phyloP scores from a whole-genome alignment of 768 basidiomycete species.

The Rhodocollybia butyracea region DNA sequence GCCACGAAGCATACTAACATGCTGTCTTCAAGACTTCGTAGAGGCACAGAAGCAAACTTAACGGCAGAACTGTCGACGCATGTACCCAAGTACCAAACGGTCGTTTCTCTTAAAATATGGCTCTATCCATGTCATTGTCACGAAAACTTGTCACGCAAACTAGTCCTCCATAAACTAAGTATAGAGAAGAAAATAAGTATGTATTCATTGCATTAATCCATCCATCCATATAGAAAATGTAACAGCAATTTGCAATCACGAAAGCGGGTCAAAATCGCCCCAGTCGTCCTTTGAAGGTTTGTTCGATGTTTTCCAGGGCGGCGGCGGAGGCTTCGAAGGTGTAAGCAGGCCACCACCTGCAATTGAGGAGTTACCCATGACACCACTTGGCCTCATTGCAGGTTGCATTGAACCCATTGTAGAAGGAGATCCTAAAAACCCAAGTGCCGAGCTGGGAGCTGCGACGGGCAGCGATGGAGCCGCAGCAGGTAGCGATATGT shows the following conservation, averaged over 20 bases:
- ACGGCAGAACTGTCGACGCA: too few species aligned
- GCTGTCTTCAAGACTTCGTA: too few species aligned
- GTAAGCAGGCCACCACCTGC: conserved; percentile 54
- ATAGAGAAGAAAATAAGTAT: not conserved
- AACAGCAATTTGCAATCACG: conserved; percentile 25
- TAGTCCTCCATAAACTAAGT: not conserved
- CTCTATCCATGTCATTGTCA: too few species aligned
- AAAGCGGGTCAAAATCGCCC: conserved; percentile 81
- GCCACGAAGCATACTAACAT: too few species aligned
- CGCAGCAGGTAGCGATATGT: conserved; percentile 36
- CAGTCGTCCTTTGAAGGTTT: conserved; percentile 63
- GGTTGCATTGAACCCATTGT: conserved; percentile 23
- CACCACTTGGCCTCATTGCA: conserved; percentile 17
- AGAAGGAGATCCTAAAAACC: too few species aligned
- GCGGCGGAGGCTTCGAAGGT: conserved; percentile 61
- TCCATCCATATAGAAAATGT: not conserved
- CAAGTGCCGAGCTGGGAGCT: not conserved
- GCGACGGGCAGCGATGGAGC: too few species aligned
- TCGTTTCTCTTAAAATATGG: too few species aligned
- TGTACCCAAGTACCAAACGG: too few species aligned
- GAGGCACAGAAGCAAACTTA: too few species aligned
- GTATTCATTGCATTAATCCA: not conserved
- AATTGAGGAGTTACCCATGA: not conserved
- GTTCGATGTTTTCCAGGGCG: conserved; percentile 43
- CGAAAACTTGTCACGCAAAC: too few species aligned